A percentile compares a stretch with the other conserved stretches of the same genome.
These are phyloP conservation scores for Halophytophthora batemanensis DNA, from an alignment of 352 stramenopile genomes.

Conservation along the genomic window DNA sequence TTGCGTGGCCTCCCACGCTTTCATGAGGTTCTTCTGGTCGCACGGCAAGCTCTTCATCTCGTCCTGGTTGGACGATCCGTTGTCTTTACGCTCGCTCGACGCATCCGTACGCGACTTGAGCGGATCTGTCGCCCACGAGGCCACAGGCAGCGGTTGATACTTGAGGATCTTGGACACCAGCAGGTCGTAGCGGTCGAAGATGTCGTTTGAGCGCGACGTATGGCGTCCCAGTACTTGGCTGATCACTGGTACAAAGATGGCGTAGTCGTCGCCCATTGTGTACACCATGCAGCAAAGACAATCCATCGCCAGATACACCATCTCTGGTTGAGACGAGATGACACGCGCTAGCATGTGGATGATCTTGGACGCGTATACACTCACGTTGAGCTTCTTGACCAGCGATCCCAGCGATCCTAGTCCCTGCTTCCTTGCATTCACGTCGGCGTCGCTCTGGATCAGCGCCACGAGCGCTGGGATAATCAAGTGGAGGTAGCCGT, in stretches of 20 bases:
- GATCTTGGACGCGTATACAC: slow-evolving; percentile 87
- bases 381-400: slow-evolving; percentile 89
- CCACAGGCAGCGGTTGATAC: slow-evolving; percentile 78
- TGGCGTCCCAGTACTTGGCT: slow-evolving; percentile 77
- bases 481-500: slow-evolving; percentile 85
- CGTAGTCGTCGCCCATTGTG: slow-evolving; percentile 87
- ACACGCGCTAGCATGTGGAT: slow-evolving; percentile 88
- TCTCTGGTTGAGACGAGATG: slow-evolving; percentile 75
- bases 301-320: slow-evolving; percentile 87
- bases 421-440: slow-evolving; percentile 79
- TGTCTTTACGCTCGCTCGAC: slow-evolving; percentile 37
- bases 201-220: slow-evolving; percentile 67
- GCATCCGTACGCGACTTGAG: slow-evolving; percentile 45
- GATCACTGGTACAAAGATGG: slow-evolving; percentile 86
- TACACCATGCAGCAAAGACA: slow-evolving; percentile 89
- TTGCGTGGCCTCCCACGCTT: slow-evolving; percentile 84
- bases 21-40: slow-evolving; percentile 82
- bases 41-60: slow-evolving; percentile 78
- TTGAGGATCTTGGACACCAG: slow-evolving; percentile 88
- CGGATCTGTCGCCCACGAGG: slow-evolving; percentile 77
- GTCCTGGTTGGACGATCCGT: slow-evolving; percentile 29
- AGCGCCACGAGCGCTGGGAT: slow-evolving; percentile 79
- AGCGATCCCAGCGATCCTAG: slow-evolving; percentile 78
- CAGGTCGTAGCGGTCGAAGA: slow-evolving; percentile 86
- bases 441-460: slow-evolving; percentile 80